phyloP scores from a whole-genome alignment of 2,329 filamentous ascomycete genomes.

The Colletotrichum ledebouriae region DNA sequence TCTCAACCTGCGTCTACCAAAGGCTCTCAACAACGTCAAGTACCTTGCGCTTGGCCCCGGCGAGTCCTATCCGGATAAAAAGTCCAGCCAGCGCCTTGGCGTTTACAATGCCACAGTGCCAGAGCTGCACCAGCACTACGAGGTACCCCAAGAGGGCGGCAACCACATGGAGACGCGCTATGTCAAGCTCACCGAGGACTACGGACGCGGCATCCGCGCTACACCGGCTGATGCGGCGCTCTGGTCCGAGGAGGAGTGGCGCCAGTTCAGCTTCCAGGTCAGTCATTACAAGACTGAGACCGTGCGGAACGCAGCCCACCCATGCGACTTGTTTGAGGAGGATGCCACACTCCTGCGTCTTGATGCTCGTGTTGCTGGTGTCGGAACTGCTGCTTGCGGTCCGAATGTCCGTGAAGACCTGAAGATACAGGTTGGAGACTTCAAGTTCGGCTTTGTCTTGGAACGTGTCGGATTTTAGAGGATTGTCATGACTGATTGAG shows the following conservation, averaged over 20 bases:
- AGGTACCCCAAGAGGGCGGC: constrained; percentile 77
- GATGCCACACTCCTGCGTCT: constrained; percentile 59
- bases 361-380: constrained; percentile 62
- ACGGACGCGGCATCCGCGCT: constrained; percentile 49
- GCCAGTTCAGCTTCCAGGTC: constrained; percentile 67
- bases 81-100: constrained; percentile 66
- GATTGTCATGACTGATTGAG: not conserved
- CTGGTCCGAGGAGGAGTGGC: constrained; percentile 51
- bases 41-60: constrained; percentile 76
- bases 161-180: constrained; percentile 73
- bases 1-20: constrained; percentile 66
- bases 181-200: constrained; percentile 56
- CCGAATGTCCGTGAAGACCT: constrained; percentile 61
- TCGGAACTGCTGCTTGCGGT: constrained; percentile 64
- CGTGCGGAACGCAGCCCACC: constrained; percentile 72
- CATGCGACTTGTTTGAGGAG: constrained; percentile 70
- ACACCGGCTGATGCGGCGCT: constrained; percentile 46
- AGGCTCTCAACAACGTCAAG: constrained; percentile 59
- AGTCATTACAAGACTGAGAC: constrained; percentile 65
- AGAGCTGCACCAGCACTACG: constrained; percentile 70
- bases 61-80: constrained; percentile 75
- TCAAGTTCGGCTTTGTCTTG: constrained; percentile 58
- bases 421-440: constrained; percentile 56
- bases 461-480: constrained; percentile 48
- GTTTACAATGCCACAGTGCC: constrained; percentile 60